Evolutionary conservation across 176 grass and related monocot species (phyloP), one percentile per base, ranked within the genome.

Genomic region (Tuctoria greenei): DNA sequence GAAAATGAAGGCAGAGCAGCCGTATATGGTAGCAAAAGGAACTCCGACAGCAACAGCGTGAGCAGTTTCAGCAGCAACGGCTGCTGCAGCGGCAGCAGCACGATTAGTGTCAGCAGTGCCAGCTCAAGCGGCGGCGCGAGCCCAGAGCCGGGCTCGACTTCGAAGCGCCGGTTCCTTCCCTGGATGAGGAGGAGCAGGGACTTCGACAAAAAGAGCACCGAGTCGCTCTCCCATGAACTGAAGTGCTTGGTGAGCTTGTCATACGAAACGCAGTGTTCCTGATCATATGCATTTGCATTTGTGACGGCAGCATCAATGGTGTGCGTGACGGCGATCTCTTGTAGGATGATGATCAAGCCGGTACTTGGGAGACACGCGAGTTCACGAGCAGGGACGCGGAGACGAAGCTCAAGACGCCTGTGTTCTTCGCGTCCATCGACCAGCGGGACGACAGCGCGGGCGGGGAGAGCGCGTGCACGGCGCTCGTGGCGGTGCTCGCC

Each of bases 371-470:
- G 82, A 65, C 55, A 12, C 65, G 82, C 42, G 96, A 95, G 66
- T 90, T 99, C 63, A 88, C 73, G 27, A 92, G 96, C 70, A 74
- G 96, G 76, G 91, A 99, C 81, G 78, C 77, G 4, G 69, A 95
- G 91, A 88, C 96, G 43, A 87, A 82, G 31, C 89, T 99, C 8
- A 78, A 27, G 88, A 86, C 89, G 69, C 59, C 82, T 20, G 84
- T 90, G 31, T 99, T 99, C 86, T 99, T 92, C 40, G 96, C 92
- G 27, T 99, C 96, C 24, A 95, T 99, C 59, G 96, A 99, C 83
- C 96, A 99, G 86, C 89, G 96, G 14, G 91, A 95, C 49, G 86
- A 79, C 73, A 95, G 69, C 61, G 96, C 96, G 18, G 89, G 92
- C 55, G 96, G 96, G 17, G 92, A 99, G 89, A 99, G 96, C 75